phyloP scores from a whole-genome alignment of 1,284 basidiomycete species.

The Coniophora puteana region DNA sequence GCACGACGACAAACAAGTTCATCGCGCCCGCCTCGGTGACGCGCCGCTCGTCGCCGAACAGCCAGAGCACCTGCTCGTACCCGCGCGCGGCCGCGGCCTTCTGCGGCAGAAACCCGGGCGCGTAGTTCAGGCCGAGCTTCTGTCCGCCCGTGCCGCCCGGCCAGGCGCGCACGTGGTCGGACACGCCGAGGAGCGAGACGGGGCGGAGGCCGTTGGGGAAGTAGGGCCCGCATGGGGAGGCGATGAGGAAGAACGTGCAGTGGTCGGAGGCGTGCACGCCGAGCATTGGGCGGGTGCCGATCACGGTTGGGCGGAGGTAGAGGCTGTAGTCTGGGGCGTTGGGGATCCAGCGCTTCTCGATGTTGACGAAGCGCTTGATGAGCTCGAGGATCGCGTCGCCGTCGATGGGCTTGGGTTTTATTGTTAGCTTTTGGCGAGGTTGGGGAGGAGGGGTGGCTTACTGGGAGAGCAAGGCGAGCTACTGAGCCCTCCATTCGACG shows the following conservation, averaged over 20 bases:
- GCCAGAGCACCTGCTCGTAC: slow-evolving; percentile 70
- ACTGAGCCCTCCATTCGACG: slow-evolving; percentile 61
- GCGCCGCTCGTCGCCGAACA: slow-evolving; percentile 29
- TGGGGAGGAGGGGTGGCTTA: slow-evolving; percentile 22
- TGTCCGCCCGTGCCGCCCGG: slow-evolving; percentile 73
- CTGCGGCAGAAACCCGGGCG: slow-evolving; percentile 65
- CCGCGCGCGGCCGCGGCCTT: slow-evolving; percentile 59
- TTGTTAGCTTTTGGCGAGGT: not conserved
- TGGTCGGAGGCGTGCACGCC: slow-evolving; percentile 68
- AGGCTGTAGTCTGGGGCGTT: slow-evolving; percentile 63
- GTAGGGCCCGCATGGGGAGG: slow-evolving; percentile 68
- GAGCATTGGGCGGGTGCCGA: slow-evolving; percentile 75
- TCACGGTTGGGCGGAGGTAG: slow-evolving; percentile 81
- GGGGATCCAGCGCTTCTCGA: slow-evolving; percentile 80
- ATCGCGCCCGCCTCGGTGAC: slow-evolving; percentile 55
- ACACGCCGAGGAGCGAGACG: slow-evolving; percentile 69
- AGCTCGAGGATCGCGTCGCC: slow-evolving; percentile 58
- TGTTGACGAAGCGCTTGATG: slow-evolving; percentile 63
- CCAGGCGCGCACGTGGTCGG: slow-evolving; percentile 74
- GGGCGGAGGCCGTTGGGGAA: slow-evolving; percentile 62
- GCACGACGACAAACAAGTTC: slow-evolving; percentile 60
- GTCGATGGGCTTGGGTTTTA: slow-evolving; percentile 53
- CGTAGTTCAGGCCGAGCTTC: slow-evolving; percentile 72
- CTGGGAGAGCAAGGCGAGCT: slow-evolving; percentile 65
- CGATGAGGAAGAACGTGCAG: slow-evolving; percentile 70